These are phyloP conservation scores for Wickerhamomyces bovis DNA, from an alignment of 805 yeast genomes.

Conservation along the genomic window DNA sequence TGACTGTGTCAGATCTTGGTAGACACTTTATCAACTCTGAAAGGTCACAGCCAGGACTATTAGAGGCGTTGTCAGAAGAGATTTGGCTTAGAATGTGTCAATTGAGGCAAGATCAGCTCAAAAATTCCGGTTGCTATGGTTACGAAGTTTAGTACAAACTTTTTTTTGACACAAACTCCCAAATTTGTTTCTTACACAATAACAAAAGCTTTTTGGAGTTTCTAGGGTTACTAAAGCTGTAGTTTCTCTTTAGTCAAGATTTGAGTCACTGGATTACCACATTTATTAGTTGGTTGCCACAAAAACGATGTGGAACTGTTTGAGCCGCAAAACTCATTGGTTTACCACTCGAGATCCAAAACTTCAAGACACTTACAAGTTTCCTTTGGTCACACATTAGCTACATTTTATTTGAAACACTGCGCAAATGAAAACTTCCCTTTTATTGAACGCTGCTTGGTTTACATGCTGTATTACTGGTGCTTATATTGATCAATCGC, in stretches of 20 bases:
- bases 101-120: constrained; percentile 8
- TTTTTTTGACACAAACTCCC: not conserved
- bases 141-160: not conserved
- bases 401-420: not conserved
- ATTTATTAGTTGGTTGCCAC: not conserved
- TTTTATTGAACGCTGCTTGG: not conserved
- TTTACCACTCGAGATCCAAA: not conserved
- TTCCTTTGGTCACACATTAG: not conserved
- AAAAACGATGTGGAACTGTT: not conserved
- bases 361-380: too few relatives aligned
- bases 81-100: constrained; percentile 33
- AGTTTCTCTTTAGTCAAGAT: not conserved
- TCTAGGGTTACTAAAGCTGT: not conserved
- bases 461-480: not conserved
- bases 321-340: not conserved
- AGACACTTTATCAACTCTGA: constrained; percentile 41
- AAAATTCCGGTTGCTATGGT: not conserved
- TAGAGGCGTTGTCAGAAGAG: constrained; percentile 65
- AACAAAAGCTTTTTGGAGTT: not conserved
- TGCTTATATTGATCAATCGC: not conserved
- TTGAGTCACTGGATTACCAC: too few relatives aligned
- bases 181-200: not conserved
- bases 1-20: constrained; percentile 38
- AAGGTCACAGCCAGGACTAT: constrained; percentile 51
- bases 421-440: not conserved